phyloP scores from a whole-genome alignment of 1,139 yeast genomes.

The Sugiyamaella grinbergsii region DNA sequence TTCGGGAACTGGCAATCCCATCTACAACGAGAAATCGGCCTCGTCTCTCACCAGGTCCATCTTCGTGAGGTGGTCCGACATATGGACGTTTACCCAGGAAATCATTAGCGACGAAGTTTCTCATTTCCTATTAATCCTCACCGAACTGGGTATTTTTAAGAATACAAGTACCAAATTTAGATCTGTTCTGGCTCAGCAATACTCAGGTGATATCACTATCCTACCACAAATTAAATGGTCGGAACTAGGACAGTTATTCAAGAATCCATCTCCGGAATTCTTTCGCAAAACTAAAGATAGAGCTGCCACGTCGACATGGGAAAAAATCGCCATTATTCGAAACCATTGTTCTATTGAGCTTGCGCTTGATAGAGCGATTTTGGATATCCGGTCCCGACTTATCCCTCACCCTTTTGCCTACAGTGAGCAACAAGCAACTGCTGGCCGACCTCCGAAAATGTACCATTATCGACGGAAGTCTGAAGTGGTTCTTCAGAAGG shows the following conservation, averaged over 20 bases:
- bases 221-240: constrained; percentile 67
- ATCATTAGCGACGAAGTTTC: constrained; percentile 69
- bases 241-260: constrained; percentile 65
- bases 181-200: constrained; percentile 78
- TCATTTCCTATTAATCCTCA: constrained; percentile 71
- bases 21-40: constrained; percentile 6
- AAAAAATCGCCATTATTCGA: constrained; percentile 75
- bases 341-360: constrained; percentile 91
- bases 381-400: constrained; percentile 64
- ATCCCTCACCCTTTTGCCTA: constrained; percentile 42
- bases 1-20: constrained; percentile 26
- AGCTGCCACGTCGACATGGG: constrained; percentile 95
- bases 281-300: constrained; percentile 68
- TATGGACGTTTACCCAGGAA: constrained; percentile 60
- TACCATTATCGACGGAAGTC: constrained; percentile 25
- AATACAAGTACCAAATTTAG: constrained; percentile 71
- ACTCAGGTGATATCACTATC: constrained; percentile 92
- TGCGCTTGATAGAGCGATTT: constrained; percentile 78
- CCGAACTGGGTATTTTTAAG: constrained; percentile 74
- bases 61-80: constrained; percentile 44
- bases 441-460: constrained; percentile 16
- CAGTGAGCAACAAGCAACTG: constrained; percentile 15
- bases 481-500: constrained; percentile 22
- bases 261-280: constrained; percentile 79
- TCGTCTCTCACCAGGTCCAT: constrained; percentile 7